These are phyloP conservation scores for Auxenochlorella protothecoides DNA, from an alignment of 139 green algal genomes.

Conservation along the genomic window DNA sequence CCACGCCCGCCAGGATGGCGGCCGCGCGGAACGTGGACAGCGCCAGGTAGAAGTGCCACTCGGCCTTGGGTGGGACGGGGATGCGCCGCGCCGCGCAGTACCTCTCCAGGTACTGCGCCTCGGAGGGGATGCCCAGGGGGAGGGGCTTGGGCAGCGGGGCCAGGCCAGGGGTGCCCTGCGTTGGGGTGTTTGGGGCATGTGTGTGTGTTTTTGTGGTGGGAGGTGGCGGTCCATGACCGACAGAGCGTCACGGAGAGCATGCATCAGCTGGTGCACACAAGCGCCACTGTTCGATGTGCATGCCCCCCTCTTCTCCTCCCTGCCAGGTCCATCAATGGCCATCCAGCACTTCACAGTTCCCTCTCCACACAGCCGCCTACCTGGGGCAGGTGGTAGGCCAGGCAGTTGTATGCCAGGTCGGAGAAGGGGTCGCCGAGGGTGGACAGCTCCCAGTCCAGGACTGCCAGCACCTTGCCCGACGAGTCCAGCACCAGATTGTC, in stretches of 20 bases:
- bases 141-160: constrained; percentile 22
- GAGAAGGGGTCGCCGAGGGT: constrained; percentile 84
- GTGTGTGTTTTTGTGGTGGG: background rate
- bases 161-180: constrained; percentile 5
- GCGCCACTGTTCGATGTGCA: no score
- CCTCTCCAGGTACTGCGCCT: constrained; percentile 58
- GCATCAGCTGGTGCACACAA: no score
- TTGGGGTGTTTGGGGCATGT: background rate
- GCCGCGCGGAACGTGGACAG: constrained; percentile 83
- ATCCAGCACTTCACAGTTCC: no score
- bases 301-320: no score
- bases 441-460: constrained; percentile 98
- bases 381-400: constrained; percentile 70
- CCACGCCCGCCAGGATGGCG: constrained; percentile 85
- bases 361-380: background rate
- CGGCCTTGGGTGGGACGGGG: constrained; percentile 13
- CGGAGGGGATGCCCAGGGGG: constrained; percentile 62
- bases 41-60: constrained; percentile 87
- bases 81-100: constrained; percentile 58
- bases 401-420: constrained; percentile 90
- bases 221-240: background rate
- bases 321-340: no score
- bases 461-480: constrained; percentile 36
- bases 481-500: constrained; percentile 85
- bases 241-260: no score